Percentiles rank a stretch among this genome's conserved stretches.
These are phyloP conservation scores for Hanseniaspora meyeri DNA, from an alignment of 805 yeast species.

Conservation along the genomic window DNA sequence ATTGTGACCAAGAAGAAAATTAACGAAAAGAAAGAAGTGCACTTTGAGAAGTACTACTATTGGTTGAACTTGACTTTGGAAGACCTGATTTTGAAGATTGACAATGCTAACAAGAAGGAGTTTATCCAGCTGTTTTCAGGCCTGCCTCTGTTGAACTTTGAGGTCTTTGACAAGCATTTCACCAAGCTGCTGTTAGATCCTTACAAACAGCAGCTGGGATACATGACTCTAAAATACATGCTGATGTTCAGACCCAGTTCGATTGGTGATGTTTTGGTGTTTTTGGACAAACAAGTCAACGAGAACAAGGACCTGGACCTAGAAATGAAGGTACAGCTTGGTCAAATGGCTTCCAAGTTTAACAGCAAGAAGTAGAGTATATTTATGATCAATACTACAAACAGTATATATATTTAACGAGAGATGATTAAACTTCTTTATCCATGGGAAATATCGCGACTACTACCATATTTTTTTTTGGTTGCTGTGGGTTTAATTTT, in stretches of 20 bases:
- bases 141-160: slow-evolving; percentile 54
- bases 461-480: no score
- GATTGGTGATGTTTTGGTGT: slow-evolving; percentile 28
- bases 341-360: neutral
- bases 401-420: no score
- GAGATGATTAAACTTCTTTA: no score
- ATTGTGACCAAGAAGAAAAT: slow-evolving; percentile 29
- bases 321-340: slow-evolving; percentile 17
- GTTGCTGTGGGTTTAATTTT: no score
- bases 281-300: slow-evolving; percentile 21
- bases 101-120: slow-evolving; percentile 62
- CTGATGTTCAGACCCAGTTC: slow-evolving; percentile 88
- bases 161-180: slow-evolving; percentile 38
- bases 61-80: slow-evolving; percentile 7
- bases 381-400: neutral
- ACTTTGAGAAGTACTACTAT: neutral
- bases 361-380: neutral
- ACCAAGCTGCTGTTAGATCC: slow-evolving; percentile 72
- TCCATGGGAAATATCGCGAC: no score
- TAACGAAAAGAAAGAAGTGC: neutral
- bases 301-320: slow-evolving; percentile 19
- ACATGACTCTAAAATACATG: slow-evolving; percentile 67
- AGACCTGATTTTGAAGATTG: slow-evolving; percentile 32
- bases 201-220: slow-evolving; percentile 64
- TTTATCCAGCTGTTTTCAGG: slow-evolving; percentile 79